Evolutionary conservation across 192 early-diverging fungal genomes (phyloP).

Genomic region (Gryganskiella cystojenkinii): DNA sequence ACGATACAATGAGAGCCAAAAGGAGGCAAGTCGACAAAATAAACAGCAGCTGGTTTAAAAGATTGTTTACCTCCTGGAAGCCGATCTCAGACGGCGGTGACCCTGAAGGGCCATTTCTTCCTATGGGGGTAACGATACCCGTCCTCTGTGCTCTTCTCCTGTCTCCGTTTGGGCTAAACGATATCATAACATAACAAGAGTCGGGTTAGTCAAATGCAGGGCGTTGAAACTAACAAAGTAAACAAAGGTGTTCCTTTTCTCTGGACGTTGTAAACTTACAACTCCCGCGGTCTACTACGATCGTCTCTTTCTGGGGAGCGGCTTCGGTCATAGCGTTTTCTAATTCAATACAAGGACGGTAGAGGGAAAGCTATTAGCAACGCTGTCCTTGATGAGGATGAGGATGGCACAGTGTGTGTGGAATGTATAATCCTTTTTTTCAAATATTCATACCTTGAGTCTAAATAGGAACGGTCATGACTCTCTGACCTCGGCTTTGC

Average conservation of each 20-base stretch:
- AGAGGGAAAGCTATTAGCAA: background rate
- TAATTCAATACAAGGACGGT: background rate
- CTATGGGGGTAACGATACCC: slow-evolving; percentile 1
- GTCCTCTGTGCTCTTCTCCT: slow-evolving; percentile 40
- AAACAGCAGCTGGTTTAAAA: too few relatives aligned
- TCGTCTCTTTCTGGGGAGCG: slow-evolving; percentile 48
- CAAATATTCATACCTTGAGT: slow-evolving; percentile 18
- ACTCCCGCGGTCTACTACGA: slow-evolving; percentile 38
- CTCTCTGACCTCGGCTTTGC: slow-evolving; percentile 50
- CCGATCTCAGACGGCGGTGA: slow-evolving; percentile 30
- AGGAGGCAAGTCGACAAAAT: background rate
- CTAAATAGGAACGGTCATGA: slow-evolving; percentile 39
- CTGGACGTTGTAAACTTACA: slow-evolving; percentile 25
- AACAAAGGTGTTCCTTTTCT: background rate
- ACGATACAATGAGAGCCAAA: slow-evolving; percentile 1
- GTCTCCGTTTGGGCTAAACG: slow-evolving; percentile 19
- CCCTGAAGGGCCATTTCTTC: slow-evolving; percentile 26
- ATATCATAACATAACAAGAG: too few relatives aligned
- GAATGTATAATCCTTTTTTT: background rate
- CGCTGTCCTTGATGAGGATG: too few relatives aligned
- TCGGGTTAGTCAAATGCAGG: too few relatives aligned
- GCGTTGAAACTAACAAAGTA: too few relatives aligned
- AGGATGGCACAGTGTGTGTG: too few relatives aligned
- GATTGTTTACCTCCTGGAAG: slow-evolving; percentile 47
- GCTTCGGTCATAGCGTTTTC: slow-evolving; percentile 31